Base-by-base conservation (phyloP, 331 rosid genomes). In the Ulmus americana region DNA sequence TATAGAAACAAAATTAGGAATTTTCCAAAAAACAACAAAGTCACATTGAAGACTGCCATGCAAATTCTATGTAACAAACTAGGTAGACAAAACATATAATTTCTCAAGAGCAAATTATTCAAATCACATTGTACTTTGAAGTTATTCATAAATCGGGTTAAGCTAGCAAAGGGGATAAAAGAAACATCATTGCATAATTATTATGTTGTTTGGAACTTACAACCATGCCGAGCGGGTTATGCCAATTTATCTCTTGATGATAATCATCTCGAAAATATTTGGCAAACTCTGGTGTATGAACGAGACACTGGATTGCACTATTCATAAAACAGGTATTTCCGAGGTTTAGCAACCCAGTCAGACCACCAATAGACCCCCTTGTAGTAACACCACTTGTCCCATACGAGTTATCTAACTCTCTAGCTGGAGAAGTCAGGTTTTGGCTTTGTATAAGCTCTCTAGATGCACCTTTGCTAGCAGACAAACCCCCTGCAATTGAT, bases 281-380 rank as follows among this genome's bases (percentile, higher is more conserved):
- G 57, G 97, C 91, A 41, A 92, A 89, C 77, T 92, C 98, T 14
- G 97, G 98, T 15, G 98, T 89, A 70, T 92, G 97, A 75, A 92
- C 97, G 60, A 92, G 98, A 71, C 98, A 89, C 67, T 92, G 98
- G 57, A 92, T 85, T 6, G 98, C 97, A 76, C 98, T 89, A 79
- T 92, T 92, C 98, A 92, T 92, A 76, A 89, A 92, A 87, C 98
- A 92, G 51, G 98, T 92, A 77, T 92, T 92, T 77, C 98, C 98
- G 68, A 92, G 97, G 79, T 92, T 92, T 74, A 83, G 78, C 80
- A 92, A 81, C 63, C 98, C 98, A 53, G 90, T 92, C 77, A 92
- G 82, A 76, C 98, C 97, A 79, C 86, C 86, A 15, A 86, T 62
- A 15, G 96, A 87, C 15, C 98, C 98, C 67, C 98, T 82, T 65